Conservation (phyloP, 2,329 filamentous ascomycete species). For the Alternaria hordeiaustralica region DNA sequence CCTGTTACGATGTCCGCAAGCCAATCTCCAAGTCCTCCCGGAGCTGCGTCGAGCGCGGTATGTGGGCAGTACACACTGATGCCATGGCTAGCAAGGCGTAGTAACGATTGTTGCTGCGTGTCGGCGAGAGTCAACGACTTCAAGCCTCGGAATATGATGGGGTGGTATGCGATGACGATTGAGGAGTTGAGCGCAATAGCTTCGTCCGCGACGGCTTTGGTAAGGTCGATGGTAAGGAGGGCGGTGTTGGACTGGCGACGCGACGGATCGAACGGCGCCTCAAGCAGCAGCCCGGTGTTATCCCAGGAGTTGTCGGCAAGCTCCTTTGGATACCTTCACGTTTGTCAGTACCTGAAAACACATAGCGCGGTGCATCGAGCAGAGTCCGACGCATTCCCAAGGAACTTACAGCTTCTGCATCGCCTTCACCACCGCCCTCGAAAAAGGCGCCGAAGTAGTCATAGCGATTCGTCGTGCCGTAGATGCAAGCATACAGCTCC, state of each 20-base stretch:
- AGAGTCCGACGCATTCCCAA: not conserved
- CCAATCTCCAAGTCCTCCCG: conserved; percentile 90
- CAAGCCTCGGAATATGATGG: conserved; percentile 92
- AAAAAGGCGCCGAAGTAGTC: conserved; percentile 65
- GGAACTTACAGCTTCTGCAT: conserved; percentile 77
- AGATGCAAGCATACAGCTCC: conserved; percentile 41
- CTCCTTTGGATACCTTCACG: conserved; percentile 79
- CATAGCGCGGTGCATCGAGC: not conserved
- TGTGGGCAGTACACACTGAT: conserved; percentile 97
- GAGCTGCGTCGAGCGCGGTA: conserved; percentile 89
- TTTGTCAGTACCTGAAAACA: conserved; percentile 7
- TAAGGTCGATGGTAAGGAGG: conserved; percentile 89
- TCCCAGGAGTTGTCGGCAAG: conserved; percentile 92
- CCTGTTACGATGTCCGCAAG: conserved; percentile 83
- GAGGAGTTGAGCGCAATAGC: conserved; percentile 78
- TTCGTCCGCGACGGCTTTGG: conserved; percentile 85
- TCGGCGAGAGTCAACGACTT: conserved; percentile 87
- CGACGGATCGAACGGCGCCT: conserved; percentile 68
- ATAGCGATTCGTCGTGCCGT: conserved; percentile 50
- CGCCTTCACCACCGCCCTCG: conserved; percentile 72
- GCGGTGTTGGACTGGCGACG: conserved; percentile 69
- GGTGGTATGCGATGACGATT: conserved; percentile 90
- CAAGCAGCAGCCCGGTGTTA: conserved; percentile 85
- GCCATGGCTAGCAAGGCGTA: conserved; percentile 81
- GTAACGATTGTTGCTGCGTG: conserved; percentile 83